Evolutionary conservation across 1,284 basidiomycete genomes (phyloP).

Genomic region (Puccinia hordei): DNA sequence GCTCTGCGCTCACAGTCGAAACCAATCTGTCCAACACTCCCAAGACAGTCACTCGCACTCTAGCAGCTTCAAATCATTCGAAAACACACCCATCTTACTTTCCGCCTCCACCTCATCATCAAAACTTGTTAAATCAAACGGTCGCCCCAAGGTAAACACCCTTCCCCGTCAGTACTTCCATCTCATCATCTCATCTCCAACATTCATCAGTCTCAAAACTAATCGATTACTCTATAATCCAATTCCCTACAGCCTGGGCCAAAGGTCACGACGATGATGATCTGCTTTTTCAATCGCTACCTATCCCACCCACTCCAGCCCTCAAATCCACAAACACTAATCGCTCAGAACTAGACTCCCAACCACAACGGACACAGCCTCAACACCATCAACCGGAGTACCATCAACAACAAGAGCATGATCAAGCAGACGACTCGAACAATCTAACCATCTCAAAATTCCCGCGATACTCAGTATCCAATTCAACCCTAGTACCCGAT

Average conservation of each 20-base stretch:
- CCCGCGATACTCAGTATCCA: conserved; percentile 5
- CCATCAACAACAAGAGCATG: background rate
- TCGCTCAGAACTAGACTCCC: background rate
- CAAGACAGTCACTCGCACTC: background rate
- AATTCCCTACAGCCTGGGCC: conserved; percentile 50
- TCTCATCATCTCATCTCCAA: no score
- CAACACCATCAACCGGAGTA: background rate
- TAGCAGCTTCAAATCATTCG: background rate
- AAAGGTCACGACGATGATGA: conserved; percentile 44
- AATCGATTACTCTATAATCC: no score
- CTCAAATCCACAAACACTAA: conserved; percentile 1
- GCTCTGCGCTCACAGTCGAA: background rate
- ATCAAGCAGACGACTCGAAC: background rate
- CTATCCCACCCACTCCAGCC: conserved; percentile 11
- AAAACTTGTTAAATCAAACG: conserved; percentile 26
- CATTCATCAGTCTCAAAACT: no score
- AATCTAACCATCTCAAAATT: background rate
- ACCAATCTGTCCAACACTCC: background rate
- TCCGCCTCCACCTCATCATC: background rate
- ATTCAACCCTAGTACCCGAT: conserved; percentile 25
- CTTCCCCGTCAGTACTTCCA: conserved; percentile 41
- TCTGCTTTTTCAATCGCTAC: conserved; percentile 18
- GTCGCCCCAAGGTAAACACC: conserved; percentile 38
- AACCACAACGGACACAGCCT: background rate
- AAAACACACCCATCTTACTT: background rate